Evolutionary conservation across 371 early-diverging fungal genomes (phyloP).

Genomic region (Catenaria anguillulae): DNA sequence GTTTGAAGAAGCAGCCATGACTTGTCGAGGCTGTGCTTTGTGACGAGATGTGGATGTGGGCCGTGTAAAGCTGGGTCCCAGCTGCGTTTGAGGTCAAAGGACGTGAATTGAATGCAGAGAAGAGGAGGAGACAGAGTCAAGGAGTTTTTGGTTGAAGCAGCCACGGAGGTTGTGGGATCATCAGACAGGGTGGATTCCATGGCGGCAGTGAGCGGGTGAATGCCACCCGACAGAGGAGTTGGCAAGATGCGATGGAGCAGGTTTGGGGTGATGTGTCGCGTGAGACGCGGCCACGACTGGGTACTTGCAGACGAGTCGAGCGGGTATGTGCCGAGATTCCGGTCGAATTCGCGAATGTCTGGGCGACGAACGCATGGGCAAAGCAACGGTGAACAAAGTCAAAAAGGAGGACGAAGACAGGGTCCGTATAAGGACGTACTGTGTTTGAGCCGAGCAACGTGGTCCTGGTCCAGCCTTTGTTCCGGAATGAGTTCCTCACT

Average conservation of each 20-base stretch:
- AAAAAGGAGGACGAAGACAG: background rate
- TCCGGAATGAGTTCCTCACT: conserved; percentile 40
- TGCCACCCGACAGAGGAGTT: conserved; percentile 23
- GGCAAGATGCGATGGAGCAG: conserved; percentile 48
- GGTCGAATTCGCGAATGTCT: conserved; percentile 68
- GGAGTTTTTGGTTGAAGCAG: background rate
- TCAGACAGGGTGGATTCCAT: conserved; percentile 11
- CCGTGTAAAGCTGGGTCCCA: conserved; percentile 27
- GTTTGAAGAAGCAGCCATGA: conserved; percentile 48
- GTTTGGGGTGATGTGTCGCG: conserved; percentile 40
- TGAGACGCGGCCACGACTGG: conserved; percentile 60
- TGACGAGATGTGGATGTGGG: too few relatives aligned
- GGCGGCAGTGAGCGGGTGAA: conserved; percentile 12
- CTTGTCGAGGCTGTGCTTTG: conserved; percentile 80
- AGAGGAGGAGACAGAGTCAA: conserved; percentile 5
- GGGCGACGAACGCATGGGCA: too few relatives aligned
- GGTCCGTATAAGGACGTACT: conserved; percentile 10
- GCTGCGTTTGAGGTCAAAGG: conserved; percentile 14
- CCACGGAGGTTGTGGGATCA: conserved; percentile 5
- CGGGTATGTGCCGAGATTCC: conserved; percentile 74
- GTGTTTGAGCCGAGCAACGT: conserved; percentile 23
- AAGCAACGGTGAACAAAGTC: too few relatives aligned
- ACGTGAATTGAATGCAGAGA: conserved; percentile 11
- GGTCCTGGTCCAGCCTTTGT: conserved; percentile 28
- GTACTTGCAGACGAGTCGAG: conserved; percentile 37